Evolutionary conservation across 208 protist species (phyloP), one percentile per base, ranked within the genome.

Genomic region (Balamuthia mandrillaris): DNA sequence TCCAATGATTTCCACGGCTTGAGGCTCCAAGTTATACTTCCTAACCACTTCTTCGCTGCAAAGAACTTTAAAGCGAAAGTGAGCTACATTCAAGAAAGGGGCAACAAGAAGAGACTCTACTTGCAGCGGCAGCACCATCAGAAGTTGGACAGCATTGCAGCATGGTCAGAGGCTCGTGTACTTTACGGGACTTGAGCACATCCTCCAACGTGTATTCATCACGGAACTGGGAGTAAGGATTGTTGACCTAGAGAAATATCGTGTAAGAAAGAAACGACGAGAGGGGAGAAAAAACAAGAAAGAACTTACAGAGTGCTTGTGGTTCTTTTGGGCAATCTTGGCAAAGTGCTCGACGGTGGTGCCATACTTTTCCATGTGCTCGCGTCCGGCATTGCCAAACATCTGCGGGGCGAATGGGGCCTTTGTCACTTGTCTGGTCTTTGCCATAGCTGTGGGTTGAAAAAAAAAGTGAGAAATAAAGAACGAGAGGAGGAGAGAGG

Each of bases 241-340:
- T 90, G 74, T 61, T 41, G 18, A 85, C 78, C 16, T 51, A 84
- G 49, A 56, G 49, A 18, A 56, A 56, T 56, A 24, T 18, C n/a
- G 18, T 24, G 49, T 56, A 56, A 18, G 18, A 18, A 56, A 56
- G 49, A n/a, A 56, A 56, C 49, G 18, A n/a, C 49, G n/a, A n/a
- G n/a, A n/a, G n/a, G 49, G n/a, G 49, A 56, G 49, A 56, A n/a
- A 56, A n/a, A 56, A n/a, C 18, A n/a, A 56, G 49, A 56, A n/a
- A 56, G 49, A 56, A 56, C 49, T n/a, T 24, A n/a, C 49, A 56
- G 18, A 24, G 18, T 18, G 18, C 65, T 84, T 84, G 87, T 90
- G 87, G 84, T 90, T 90, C 39, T 90, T 90, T 16, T 54, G 51
- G 1, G 77, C 85, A 60, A 90, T 86, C 51, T 81, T 88, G 44